Base-by-base conservation (phyloP, 2,329 filamentous ascomycete genomes). In the Diaporthe batatas region DNA sequence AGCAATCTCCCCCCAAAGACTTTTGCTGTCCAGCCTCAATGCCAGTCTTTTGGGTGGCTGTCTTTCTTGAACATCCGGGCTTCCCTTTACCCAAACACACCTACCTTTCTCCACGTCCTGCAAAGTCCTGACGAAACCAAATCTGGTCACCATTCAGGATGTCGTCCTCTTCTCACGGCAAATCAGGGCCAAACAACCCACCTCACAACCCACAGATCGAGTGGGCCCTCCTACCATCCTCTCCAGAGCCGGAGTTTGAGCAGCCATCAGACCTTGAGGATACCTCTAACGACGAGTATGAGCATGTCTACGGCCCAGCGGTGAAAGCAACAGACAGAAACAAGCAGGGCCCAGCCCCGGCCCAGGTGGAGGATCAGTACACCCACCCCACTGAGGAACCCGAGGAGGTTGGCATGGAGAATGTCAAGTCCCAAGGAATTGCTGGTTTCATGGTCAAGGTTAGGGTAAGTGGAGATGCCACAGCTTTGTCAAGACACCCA, bases 391-490 rank as follows among this genome's bases (percentile, higher is more conserved):
- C 23, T 6, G 68, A 70, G 23, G 34, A 39, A 16, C 68, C 68
- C 0, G 44, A 58, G 7, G 44, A 53, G 32, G 18, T n/a, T 54
- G 32, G 12, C 6, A 21, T 34, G 49, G 68, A 47, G 2, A 4
- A 34, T 7, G 6, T 49, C 44, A 70, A 1, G n/a, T 32, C 39
- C 10, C n/a, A 49, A 6, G 55, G 44, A 14, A 23, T 70, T 3
- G 21, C 44, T 21, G 55, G 32, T 2, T 70, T 70, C 55, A 53
- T 70, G 23, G 16, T 2, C 44, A 49, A 51, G 36, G 55, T 62
- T 3, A 11, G 16, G 12, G 68, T 70, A 51, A 42, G 68, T 53
- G 34, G 36, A 34, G 55, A 10, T 29, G 23, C 8, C 16, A n/a
- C 2, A 29, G 32, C 3, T 23, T 34, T 23, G 16, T 42, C 42